These are phyloP conservation scores for Boletellus emodensis DNA, from an alignment of 768 basidiomycete genomes.

Conservation along the genomic window DNA sequence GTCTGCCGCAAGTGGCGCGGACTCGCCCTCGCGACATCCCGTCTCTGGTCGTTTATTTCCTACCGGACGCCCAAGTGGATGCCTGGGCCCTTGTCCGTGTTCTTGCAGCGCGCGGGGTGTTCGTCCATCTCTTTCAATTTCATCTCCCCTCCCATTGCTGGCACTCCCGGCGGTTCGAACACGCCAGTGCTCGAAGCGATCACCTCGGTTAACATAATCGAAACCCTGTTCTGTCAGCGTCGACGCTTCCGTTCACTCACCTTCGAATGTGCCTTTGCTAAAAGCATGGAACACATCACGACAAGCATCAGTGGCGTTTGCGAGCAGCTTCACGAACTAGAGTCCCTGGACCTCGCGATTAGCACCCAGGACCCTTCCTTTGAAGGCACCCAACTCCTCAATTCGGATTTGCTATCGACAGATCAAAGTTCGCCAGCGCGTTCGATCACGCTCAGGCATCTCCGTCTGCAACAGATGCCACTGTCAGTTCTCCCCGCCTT, in stretches of 20 bases:
- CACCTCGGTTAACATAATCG: slow-evolving; percentile 26
- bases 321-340: slow-evolving; percentile 22
- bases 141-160: slow-evolving; percentile 17
- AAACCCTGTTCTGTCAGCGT: slow-evolving; percentile 17
- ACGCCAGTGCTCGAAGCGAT: slow-evolving; percentile 12
- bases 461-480: slow-evolving; percentile 42
- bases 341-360: slow-evolving; percentile 29
- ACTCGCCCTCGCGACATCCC: slow-evolving; percentile 39
- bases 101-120: slow-evolving; percentile 34
- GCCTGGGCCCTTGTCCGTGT: slow-evolving; percentile 23
- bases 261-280: slow-evolving; percentile 29
- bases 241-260: slow-evolving; percentile 33
- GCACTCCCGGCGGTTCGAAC: slow-evolving; percentile 11
- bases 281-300: slow-evolving; percentile 29
- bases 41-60: slow-evolving; percentile 43
- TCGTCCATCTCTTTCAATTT: slow-evolving; percentile 36
- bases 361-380: slow-evolving; percentile 24
- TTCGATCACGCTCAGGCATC: slow-evolving; percentile 24
- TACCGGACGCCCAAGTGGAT: slow-evolving; percentile 26
- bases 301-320: slow-evolving; percentile 14
- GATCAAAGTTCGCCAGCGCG: slow-evolving; percentile 1
- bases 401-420: slow-evolving; percentile 14
- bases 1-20: slow-evolving; percentile 49
- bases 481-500: slow-evolving; percentile 34
- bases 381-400: slow-evolving; percentile 24